Conservation (phyloP, 1,139 yeast species). For the Candida smagusa region DNA sequence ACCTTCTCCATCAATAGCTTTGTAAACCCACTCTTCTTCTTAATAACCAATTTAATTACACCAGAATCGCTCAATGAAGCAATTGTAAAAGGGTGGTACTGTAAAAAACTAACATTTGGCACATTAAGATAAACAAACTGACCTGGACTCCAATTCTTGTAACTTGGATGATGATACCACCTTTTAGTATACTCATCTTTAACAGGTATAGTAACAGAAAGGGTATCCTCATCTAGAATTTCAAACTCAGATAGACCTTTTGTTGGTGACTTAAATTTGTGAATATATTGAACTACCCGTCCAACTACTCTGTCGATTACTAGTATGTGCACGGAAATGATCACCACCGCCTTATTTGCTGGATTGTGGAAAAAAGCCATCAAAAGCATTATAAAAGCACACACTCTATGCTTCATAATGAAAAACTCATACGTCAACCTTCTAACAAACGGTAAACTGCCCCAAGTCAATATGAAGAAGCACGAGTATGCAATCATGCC, state of each 20-base stretch:
- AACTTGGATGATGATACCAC: conserved; percentile 35
- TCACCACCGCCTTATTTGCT: conserved; percentile 30
- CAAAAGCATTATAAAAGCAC: conserved; percentile 42
- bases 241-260: conserved; percentile 39
- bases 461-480: conserved; percentile 36
- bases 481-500: conserved; percentile 46
- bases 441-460: conserved; percentile 35
- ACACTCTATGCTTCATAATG: conserved; percentile 41
- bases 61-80: conserved; percentile 36
- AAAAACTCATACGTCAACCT: conserved; percentile 43
- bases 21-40: conserved; percentile 45
- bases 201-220: conserved; percentile 36
- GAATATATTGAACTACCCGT: conserved; percentile 29
- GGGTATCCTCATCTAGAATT: conserved; percentile 39
- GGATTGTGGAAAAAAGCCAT: conserved; percentile 43
- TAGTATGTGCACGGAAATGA: conserved; percentile 43
- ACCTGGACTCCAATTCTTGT: conserved; percentile 47
- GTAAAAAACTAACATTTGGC: conserved; percentile 32
- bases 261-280: conserved; percentile 35
- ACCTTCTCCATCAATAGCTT: conserved; percentile 27
- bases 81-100: conserved; percentile 50
- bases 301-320: conserved; percentile 43
- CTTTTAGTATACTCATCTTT: conserved; percentile 15
- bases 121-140: conserved; percentile 45
- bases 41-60: conserved; percentile 37